These are phyloP conservation scores for Aspergillus leporis DNA, from an alignment of 495 filamentous ascomycete genomes.

Conservation along the genomic window DNA sequence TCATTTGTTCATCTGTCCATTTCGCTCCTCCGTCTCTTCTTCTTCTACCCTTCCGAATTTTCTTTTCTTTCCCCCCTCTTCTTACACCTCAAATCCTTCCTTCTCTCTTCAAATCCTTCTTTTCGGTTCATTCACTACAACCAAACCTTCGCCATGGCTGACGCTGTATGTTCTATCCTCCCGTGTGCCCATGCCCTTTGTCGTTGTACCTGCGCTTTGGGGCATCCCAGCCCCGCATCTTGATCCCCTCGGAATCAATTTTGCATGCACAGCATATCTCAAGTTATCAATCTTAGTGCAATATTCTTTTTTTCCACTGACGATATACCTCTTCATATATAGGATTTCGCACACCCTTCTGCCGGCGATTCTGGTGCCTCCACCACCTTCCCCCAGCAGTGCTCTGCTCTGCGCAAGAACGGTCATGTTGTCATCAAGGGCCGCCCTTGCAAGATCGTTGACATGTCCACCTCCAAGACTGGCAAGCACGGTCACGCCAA, in stretches of 20 bases:
- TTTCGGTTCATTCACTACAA: conserved; percentile 9
- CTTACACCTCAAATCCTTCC: conserved; percentile 24
- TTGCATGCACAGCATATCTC: not conserved
- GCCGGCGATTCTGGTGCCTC: conserved; percentile 92
- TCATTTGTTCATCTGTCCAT: conserved; percentile 34
- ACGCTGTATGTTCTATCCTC: conserved; percentile 36
- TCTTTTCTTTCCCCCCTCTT: conserved; percentile 15
- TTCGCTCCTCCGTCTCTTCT: conserved; percentile 23
- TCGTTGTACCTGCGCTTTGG: conserved; percentile 15
- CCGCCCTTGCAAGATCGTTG: conserved; percentile 99
- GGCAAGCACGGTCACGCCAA: conserved; percentile 99
- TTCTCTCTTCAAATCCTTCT: conserved; percentile 13
- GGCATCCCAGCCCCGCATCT: conserved; percentile 36
- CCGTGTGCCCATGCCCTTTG: conserved; percentile 10
- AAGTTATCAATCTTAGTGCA: not conserved
- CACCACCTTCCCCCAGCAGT: conserved; percentile 94
- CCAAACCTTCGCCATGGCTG: conserved; percentile 42
- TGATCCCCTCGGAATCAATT: conserved; percentile 3
- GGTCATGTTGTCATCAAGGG: conserved; percentile 96
- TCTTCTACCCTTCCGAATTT: conserved; percentile 18
- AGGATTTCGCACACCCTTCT: conserved; percentile 38
- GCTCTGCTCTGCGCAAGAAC: conserved; percentile 98
- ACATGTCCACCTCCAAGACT: conserved; percentile 99
- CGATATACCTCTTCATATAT: not conserved
- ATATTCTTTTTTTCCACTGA: conserved; percentile 7